Percentiles rank a stretch among this genome's conserved stretches.
Conservation (phyloP, 495 filamentous ascomycete species). For the Penicillium paradoxum region DNA sequence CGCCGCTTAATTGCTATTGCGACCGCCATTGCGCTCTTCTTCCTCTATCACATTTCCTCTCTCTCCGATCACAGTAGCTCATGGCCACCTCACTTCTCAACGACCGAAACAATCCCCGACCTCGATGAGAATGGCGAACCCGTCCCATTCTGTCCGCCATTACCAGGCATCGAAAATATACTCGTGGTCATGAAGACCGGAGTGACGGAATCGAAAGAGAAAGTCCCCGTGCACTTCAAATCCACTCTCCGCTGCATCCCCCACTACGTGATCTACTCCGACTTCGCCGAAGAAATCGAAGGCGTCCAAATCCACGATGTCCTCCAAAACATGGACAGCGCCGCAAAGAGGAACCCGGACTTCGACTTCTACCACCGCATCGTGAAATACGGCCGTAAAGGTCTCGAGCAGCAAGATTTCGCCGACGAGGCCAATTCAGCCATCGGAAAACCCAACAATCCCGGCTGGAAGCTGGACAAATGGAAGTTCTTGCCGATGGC, state of each 20-base stretch:
- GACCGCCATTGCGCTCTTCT: constrained; percentile 24
- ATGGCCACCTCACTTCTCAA: constrained; percentile 8
- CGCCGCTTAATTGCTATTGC: constrained; percentile 28
- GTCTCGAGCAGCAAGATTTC: constrained; percentile 36
- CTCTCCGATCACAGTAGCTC: constrained; percentile 11
- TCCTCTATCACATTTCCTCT: constrained; percentile 31
- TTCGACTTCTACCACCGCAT: constrained; percentile 53
- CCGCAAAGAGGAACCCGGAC: constrained; percentile 36
- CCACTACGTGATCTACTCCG: constrained; percentile 52
- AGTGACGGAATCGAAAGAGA: constrained; percentile 40
- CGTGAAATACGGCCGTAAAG: constrained; percentile 32
- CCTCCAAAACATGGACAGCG: constrained; percentile 36
- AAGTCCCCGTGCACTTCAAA: constrained; percentile 46
- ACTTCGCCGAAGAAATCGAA: constrained; percentile 46
- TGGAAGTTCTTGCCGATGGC: constrained; percentile 58
- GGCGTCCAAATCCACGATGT: constrained; percentile 47
- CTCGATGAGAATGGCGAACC: constrained; percentile 11
- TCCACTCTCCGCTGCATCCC: constrained; percentile 51
- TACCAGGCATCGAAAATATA: constrained; percentile 42
- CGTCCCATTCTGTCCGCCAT: constrained; percentile 28
- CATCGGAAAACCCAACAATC: constrained; percentile 44
- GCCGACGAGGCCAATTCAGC: constrained; percentile 43
- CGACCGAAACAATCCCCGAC: constrained; percentile 2
- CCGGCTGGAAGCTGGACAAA: constrained; percentile 55
- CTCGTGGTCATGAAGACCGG: constrained; percentile 46